Evolutionary conservation across 2,329 filamentous ascomycete species (phyloP), one percentile per base, ranked within the genome.

Genomic region (Talaromyces pinophilus): DNA sequence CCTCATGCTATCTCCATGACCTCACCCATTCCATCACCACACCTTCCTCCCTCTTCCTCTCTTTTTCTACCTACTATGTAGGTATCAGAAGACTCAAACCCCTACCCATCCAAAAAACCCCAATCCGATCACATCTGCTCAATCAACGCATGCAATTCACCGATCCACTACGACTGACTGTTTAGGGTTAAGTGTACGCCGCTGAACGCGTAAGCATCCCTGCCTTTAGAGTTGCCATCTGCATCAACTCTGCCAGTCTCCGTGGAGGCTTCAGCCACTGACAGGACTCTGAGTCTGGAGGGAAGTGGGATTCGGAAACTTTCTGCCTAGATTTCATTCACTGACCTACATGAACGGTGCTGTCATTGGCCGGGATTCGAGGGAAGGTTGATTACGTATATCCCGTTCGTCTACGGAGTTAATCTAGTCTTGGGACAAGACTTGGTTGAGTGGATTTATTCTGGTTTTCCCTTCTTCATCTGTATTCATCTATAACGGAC

Each of bases 1-100:
- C 30, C 54, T 57, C 54, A 40, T 25, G 54, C 54, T n/a, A 40
- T 40, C 17, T 55, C 54, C 15, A 57, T 57, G 54, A 57, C 54
- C 54, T 57, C 30, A 57, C 52, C 30, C n/a, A 52, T 4, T 17
- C 3, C 54, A 54, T 57, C 54, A 11, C 33, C 33, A 25, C 33
- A 15, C 35, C 52, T 55, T 11, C 8, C 52, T 35, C 25, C 1
- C 30, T 55, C 30, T 54, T 5, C 28, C 5, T 10, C 42, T 44
- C 6, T 44, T 44, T n/a, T n/a, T 19, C 28, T 28, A n/a, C 15
- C 17, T 8, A 19, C 19, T 19, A 19, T 19, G 19, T 19, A n/a
- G 1, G 15, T 33, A 50, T 55, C 28, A 11, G n/a, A 30, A n/a
- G 8, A 15, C 15, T 38, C 28, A 22, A 38, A 10, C 5, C n/a